Evolutionary conservation across 805 yeast genomes (phyloP).

Genomic region (Candida arabinofermentans): DNA sequence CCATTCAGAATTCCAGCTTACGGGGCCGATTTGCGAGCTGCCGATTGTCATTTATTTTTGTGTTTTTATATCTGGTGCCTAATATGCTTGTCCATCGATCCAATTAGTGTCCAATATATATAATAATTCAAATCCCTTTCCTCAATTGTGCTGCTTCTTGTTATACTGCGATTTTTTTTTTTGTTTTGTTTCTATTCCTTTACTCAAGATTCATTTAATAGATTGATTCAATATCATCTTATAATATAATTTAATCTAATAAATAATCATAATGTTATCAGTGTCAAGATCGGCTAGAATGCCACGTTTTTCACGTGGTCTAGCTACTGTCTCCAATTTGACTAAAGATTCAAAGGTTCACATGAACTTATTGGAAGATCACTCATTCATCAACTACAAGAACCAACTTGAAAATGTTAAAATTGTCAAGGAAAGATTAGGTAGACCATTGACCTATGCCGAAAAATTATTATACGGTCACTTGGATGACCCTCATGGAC

Average conservation of each 20-base stretch:
- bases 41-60: not conserved
- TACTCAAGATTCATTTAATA: not conserved
- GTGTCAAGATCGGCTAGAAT: constrained; percentile 27
- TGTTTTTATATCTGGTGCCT: not conserved
- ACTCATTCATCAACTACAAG: constrained; percentile 88
- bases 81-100: not conserved
- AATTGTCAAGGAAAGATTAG: constrained; percentile 67
- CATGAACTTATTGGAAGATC: constrained; percentile 61
- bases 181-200: not conserved
- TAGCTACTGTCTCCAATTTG: constrained; percentile 47
- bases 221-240: not conserved
- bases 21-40: constrained; percentile 1
- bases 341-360: constrained; percentile 53
- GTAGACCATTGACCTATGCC: constrained; percentile 84
- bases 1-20: not conserved
- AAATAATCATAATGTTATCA: constrained; percentile 23
- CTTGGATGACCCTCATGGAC: constrained; percentile 81
- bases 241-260: not conserved
- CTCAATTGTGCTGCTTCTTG: not conserved
- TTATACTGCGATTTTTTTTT: not conserved
- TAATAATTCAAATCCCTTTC: not conserved
- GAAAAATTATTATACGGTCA: constrained; percentile 95
- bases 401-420: constrained; percentile 83
- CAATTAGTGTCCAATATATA: not conserved
- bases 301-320: constrained; percentile 36